Base-by-base conservation (phyloP, 768 basidiomycete genomes). In the Mycena leptocephala region DNA sequence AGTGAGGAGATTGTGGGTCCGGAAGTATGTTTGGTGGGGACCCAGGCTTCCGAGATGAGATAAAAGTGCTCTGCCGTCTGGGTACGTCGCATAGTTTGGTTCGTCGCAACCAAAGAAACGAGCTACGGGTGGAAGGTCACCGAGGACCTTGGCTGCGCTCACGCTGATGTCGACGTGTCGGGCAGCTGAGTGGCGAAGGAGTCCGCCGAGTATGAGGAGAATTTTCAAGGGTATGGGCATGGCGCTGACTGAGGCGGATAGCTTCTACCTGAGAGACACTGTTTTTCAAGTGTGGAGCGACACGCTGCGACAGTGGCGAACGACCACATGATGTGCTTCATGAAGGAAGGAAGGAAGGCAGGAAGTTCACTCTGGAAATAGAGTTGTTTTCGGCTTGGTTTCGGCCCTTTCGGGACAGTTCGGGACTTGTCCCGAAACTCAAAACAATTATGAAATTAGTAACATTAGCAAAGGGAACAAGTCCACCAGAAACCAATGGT, bases 21-120 rank as follows among this genome's bases (percentile, higher is more conserved):
- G 76, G 48, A 76, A 76, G 70, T 76, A 76, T 63, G 76, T 76
- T 69, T 76, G 76, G 33, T 73, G 76, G n/a, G 71, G 76, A 30
- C 76, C 76, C 41, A 76, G 43, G 66, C 39, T 64, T 43, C 76
- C 76, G 8, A 76, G 65, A 33, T 76, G 71, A 37, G 66, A 59
- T 55, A 76, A 51, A 30, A 76, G 5, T 58, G 61, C 76, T 43
- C 76, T 32, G 66, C 76, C 76, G 64, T 76, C 76, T 39, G 76
- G 76, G 46, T 76, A 76, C 14, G 76, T 76, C 71, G 76, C 76
- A 59, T 76, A 76, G 70, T 76, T 76, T 33, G 76, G 76, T 51
- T 76, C 76, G 70, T 76, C 76, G 59, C 56, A 59, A 20, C 76
- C 76, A 39, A 76, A 76, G n/a, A 76, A 76, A 56, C 76, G 76